Conservation (phyloP, 2,329 filamentous ascomycete genomes). For the Raffaelea albimanens region DNA sequence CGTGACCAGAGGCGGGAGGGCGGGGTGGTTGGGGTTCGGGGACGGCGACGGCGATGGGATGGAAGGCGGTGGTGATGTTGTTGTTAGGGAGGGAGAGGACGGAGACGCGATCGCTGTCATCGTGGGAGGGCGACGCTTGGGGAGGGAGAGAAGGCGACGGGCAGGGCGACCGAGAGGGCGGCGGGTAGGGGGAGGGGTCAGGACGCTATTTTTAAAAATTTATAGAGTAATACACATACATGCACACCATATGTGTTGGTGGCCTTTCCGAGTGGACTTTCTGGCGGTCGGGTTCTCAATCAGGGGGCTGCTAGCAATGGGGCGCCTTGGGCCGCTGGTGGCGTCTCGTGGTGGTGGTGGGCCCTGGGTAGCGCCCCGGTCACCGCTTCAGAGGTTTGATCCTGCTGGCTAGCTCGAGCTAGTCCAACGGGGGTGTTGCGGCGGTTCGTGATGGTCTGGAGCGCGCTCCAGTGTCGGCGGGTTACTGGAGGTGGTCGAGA, state of each 20-base stretch:
- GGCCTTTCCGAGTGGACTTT: background rate
- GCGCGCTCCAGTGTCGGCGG: too few species aligned
- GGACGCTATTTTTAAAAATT: constrained; percentile 9
- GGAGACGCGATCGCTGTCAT: constrained; percentile 49
- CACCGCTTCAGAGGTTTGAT: constrained; percentile 6
- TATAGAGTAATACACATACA: background rate
- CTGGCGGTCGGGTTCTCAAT: background rate
- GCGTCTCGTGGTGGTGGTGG: constrained; percentile 5
- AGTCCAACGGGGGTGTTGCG: background rate
- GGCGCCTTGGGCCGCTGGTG: constrained; percentile 3
- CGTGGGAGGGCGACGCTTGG: constrained; percentile 1
- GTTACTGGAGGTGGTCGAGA: too few species aligned
- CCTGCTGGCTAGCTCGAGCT: background rate
- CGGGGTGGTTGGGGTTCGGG: constrained; percentile 40
- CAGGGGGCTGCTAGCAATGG: constrained; percentile 1
- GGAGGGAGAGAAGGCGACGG: too few species aligned
- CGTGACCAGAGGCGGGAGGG: constrained; percentile 47
- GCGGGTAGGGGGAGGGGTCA: constrained; percentile 8
- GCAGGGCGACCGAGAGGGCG: constrained; percentile 2
- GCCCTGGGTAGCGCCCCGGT: constrained; percentile 10
- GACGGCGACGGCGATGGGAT: constrained; percentile 24
- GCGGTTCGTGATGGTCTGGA: background rate
- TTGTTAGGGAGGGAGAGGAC: constrained; percentile 36
- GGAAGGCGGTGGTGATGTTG: constrained; percentile 43
- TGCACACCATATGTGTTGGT: background rate